Base-by-base conservation (phyloP, 495 filamentous ascomycete genomes). In the Neurospora discreta region DNA sequence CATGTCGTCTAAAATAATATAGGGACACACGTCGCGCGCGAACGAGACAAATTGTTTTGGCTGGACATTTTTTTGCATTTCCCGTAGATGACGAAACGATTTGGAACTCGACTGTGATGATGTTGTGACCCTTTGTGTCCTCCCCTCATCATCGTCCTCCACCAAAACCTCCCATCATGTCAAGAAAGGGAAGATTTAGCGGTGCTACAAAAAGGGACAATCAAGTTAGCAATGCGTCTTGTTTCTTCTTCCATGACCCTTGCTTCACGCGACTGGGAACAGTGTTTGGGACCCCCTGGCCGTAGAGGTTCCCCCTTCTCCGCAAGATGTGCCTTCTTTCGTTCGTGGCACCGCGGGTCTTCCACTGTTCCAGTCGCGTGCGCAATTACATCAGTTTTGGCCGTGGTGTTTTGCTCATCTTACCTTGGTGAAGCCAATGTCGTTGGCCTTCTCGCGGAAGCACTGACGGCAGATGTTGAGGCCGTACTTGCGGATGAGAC, bases 391-490 rank as follows among this genome's bases (percentile, higher is more conserved):
- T n/a, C 18, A 20, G 1, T 40, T 11, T 30, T 23, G 9, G 18
- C 30, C 18, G 20, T 11, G 13, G 23, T 33, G 26, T 30, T 30
- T 65, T 26, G n/a, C 15, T 65, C 23, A 33, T 58, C 88, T 83
- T 87, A 95, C 95, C 94, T 99, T 98, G 86, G 90, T 86, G 89
- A 99, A 99, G 78, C 95, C 95, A 84, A 99, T 97, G 83, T 98
- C 95, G 81, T 86, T 78, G 75, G 90, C 87, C 90, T 98, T 98
- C 90, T 99, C 95, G 81, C 95, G 87, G 90, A 99, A 99, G 91
- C 95, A 98, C 87, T 99, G 94, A 89, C 94, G 92, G 91, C 95
- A 98, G 89, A 98, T 95, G 86, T 98, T 94, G 81, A 99, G 89
- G 82, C 94, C 94, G 88, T 98, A 98, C 87, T 98, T 98, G 88